Evolutionary conservation across 2,329 filamentous ascomycete genomes (phyloP).

Genomic region (Pseudopyrenochaeta lycopersici): DNA sequence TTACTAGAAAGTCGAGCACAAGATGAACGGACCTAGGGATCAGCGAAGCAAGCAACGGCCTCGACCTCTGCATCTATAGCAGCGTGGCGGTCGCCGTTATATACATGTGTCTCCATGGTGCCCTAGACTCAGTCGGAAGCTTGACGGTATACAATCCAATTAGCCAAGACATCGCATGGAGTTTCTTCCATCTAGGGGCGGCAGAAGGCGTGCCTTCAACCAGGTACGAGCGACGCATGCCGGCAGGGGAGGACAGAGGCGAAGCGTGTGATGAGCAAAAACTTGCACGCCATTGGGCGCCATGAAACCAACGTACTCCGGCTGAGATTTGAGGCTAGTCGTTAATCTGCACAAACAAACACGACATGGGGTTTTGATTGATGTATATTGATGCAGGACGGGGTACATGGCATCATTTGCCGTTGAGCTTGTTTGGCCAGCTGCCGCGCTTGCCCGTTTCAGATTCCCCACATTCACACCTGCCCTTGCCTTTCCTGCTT

Average conservation of each 20-base stretch:
- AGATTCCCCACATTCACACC: slow-evolving; percentile 32
- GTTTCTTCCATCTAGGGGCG: slow-evolving; percentile 18
- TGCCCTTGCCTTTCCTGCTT: not conserved
- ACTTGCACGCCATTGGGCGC: slow-evolving; percentile 51
- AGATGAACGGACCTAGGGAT: slow-evolving; percentile 18
- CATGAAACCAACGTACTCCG: slow-evolving; percentile 22
- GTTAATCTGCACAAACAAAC: slow-evolving; percentile 42
- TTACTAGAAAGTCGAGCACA: slow-evolving; percentile 27
- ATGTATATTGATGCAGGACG: slow-evolving; percentile 49
- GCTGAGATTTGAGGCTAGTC: slow-evolving; percentile 33
- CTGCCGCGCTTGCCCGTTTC: slow-evolving; percentile 14
- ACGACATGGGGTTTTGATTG: slow-evolving; percentile 41
- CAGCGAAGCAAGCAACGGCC: slow-evolving; percentile 35
- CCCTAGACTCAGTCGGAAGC: slow-evolving; percentile 26
- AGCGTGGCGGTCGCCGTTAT: slow-evolving; percentile 30
- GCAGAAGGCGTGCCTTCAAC: slow-evolving; percentile 33
- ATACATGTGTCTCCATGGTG: slow-evolving; percentile 34
- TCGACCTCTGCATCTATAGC: slow-evolving; percentile 31
- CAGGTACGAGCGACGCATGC: slow-evolving; percentile 37
- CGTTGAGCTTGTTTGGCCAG: slow-evolving; percentile 13
- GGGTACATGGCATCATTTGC: slow-evolving; percentile 39
- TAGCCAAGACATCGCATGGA: slow-evolving; percentile 31
- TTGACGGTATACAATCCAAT: slow-evolving; percentile 22
- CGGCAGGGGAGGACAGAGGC: slow-evolving; percentile 21
- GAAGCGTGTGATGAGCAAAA: slow-evolving; percentile 38